Conservation (phyloP, 2,329 filamentous ascomycete species). For the Cytospora leucostoma region DNA sequence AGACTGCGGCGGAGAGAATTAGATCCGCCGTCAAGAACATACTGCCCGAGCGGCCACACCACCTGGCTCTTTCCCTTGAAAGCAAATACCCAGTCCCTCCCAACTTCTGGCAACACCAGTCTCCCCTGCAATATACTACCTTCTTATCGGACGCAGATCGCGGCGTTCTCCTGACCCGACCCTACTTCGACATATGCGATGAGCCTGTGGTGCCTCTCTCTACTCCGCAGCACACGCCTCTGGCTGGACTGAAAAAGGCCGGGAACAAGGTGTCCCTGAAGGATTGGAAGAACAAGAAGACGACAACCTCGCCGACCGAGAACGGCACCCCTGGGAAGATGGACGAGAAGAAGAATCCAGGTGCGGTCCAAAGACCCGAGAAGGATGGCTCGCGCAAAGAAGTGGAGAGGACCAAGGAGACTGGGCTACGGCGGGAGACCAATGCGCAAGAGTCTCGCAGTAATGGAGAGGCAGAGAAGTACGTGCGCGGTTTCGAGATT, state of each 20-base stretch:
- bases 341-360: slow-evolving; percentile 30
- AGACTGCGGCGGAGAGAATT: slow-evolving; percentile 60
- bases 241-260: slow-evolving; percentile 39
- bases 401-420: slow-evolving; percentile 28
- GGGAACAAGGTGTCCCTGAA: slow-evolving; percentile 55
- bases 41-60: slow-evolving; percentile 55
- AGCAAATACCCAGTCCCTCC: slow-evolving; percentile 49
- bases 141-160: slow-evolving; percentile 60
- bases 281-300: slow-evolving; percentile 59
- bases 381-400: slow-evolving; percentile 29
- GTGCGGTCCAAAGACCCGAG: slow-evolving; percentile 24
- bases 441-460: slow-evolving; percentile 20
- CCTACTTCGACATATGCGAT: slow-evolving; percentile 59
- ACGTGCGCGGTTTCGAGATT: slow-evolving; percentile 11
- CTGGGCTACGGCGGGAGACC: slow-evolving; percentile 17
- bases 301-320: slow-evolving; percentile 42
- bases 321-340: slow-evolving; percentile 29
- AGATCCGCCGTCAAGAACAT: slow-evolving; percentile 54
- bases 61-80: slow-evolving; percentile 52
- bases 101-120: slow-evolving; percentile 47
- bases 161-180: slow-evolving; percentile 57
- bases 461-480: slow-evolving; percentile 26
- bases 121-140: slow-evolving; percentile 57
- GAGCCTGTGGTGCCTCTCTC: slow-evolving; percentile 41
- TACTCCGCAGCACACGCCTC: slow-evolving; percentile 27